Conservation (phyloP, 78 protist species). For the Salpingoeca rosetta region DNA sequence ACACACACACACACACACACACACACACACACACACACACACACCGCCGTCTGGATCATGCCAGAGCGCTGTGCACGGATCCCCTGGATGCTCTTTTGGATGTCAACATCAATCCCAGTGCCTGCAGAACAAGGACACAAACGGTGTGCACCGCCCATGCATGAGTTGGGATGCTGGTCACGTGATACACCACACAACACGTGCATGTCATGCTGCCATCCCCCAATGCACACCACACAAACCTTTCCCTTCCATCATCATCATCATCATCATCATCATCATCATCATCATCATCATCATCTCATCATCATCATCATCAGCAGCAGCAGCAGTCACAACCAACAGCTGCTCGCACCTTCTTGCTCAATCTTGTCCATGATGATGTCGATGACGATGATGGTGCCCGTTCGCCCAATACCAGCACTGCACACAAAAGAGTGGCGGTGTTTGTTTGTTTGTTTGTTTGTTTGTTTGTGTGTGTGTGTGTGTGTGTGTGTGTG, state of each 20-base stretch:
- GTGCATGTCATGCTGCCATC: neutral
- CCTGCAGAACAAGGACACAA: neutral
- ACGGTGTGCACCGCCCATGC: neutral
- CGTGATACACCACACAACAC: no score
- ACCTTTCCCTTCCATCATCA: no score
- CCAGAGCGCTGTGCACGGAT: conserved; percentile 13
- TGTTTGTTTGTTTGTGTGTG: neutral
- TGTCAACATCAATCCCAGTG: neutral
- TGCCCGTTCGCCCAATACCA: conserved; percentile 17
- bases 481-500: neutral
- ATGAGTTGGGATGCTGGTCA: no score
- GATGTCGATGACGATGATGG: neutral
- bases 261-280: no score
- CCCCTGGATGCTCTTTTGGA: neutral
- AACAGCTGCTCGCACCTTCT: neutral
- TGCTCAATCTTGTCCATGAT: neutral
- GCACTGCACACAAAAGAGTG: neutral
- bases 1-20: neutral
- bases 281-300: neutral
- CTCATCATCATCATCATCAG: neutral
- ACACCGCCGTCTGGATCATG: conserved; percentile 12
- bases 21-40: neutral
- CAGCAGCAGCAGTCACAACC: neutral
- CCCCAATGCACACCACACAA: no score
- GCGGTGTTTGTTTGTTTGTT: no score